phyloP scores from a whole-genome alignment of 257 asterid genomes.

The Nicotiana benthamiana region DNA sequence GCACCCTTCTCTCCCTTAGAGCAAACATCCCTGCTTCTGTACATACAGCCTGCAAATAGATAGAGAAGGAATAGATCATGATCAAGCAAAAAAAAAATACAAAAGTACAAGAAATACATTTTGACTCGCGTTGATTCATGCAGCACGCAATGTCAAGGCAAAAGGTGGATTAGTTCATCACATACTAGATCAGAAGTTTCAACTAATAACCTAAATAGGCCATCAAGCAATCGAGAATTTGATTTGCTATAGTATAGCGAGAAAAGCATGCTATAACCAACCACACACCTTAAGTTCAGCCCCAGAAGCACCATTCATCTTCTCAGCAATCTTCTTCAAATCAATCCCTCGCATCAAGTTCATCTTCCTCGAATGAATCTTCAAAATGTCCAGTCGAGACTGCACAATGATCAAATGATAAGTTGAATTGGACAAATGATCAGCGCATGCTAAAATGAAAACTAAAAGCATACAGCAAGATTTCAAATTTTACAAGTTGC shows the following conservation, averaged over 20 bases:
- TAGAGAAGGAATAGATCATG: not conserved
- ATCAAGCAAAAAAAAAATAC: not conserved
- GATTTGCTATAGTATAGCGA: not conserved
- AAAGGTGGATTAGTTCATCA: not conserved
- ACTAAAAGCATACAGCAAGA: not conserved
- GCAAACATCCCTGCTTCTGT: slow-evolving; percentile 99
- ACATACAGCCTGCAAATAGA: slow-evolving; percentile 71
- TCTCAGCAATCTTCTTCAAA: slow-evolving; percentile 78
- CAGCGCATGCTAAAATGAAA: not conserved
- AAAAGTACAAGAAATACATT: not conserved
- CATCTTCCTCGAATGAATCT: slow-evolving; percentile 87
- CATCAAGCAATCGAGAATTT: not conserved
- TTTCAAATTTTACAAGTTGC: not conserved
- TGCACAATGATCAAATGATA: slow-evolving; percentile 15
- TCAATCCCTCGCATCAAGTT: slow-evolving; percentile 89
- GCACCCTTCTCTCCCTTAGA: slow-evolving; percentile 90
- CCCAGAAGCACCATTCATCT: slow-evolving; percentile 87
- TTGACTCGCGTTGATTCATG: not conserved
- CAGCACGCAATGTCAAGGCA: not conserved
- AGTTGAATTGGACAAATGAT: not conserved
- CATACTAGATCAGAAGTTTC: not conserved
- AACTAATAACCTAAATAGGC: not conserved
- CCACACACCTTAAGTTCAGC: slow-evolving; percentile 76
- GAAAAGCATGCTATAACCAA: not conserved
- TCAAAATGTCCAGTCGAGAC: slow-evolving; percentile 85